Base-by-base conservation (phyloP, 371 early-diverging fungal species). In the Mucor circinelloides region DNA sequence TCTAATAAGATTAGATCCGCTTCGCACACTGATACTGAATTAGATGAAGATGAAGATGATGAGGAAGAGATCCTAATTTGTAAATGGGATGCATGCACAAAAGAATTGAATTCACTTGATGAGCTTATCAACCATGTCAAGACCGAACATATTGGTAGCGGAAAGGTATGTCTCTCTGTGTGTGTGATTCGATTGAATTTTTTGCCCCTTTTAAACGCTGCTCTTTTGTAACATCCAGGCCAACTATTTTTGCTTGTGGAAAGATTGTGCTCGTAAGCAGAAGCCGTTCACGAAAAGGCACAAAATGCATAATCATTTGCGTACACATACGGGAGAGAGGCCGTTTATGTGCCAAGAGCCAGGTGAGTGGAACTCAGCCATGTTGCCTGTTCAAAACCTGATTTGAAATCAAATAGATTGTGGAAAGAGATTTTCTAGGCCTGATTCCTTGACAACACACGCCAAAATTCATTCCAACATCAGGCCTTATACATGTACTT, bases 361-460 rank as follows among this genome's bases (percentile, higher is more conserved):
- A 68, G 72, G 72, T 72, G 30, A 31, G 36, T 34, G 25, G 30
- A 58, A 21, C 21, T 8, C 3, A 0, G 21, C 5, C 10, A 3
- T 19, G 9, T 21, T 25, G 48, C 23, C 10, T 50, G 10, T 50
- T 25, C n/a, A 44, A 50, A 50, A 23, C 50, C 50, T 50, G 12
- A 50, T 50, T 50, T 50, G 8, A 23, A 13, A 60, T 25, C 9
- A 8, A 23, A 60, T 60, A 75, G 87, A 77, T 4, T 94, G 94
- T 73, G 88, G 85, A 13, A 94, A 94, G 68, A 81, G 76, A 52
- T 94, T 94, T 67, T 89, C 92, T 15, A 79, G 95, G 54, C 92
- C 89, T 70, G 95, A 94, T 72, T 93, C 92, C 9, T 80, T 94
- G 56, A 90, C 90, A 60, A 93, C 93, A 27, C 95, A 94, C 61